These are phyloP conservation scores for Penicillium vulpinum DNA, from an alignment of 2,329 filamentous ascomycete genomes.

Conservation along the genomic window DNA sequence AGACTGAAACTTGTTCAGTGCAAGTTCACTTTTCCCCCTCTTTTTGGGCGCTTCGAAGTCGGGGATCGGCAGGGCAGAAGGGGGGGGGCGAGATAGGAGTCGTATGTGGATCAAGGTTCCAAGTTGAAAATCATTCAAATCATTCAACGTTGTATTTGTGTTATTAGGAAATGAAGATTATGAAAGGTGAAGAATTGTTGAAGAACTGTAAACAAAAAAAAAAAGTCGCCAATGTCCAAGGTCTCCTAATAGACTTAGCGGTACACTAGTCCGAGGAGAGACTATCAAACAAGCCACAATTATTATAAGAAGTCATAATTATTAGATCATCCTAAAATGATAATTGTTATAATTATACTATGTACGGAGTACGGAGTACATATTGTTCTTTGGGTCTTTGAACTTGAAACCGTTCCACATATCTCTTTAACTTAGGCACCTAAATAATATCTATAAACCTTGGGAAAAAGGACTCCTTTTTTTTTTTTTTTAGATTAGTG, in stretches of 20 bases:
- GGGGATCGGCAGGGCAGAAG: constrained; percentile 20
- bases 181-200: background rate
- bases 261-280: constrained; percentile 12
- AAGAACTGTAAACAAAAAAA: background rate
- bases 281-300: constrained; percentile 6
- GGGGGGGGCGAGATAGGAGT: constrained; percentile 14
- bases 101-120: constrained; percentile 7
- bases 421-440: background rate
- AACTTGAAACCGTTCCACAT: background rate
- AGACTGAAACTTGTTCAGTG: constrained; percentile 6
- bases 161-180: background rate
- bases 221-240: background rate
- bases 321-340: too few species aligned
- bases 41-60: constrained; percentile 20
- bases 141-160: background rate
- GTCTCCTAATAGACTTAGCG: constrained; percentile 10
- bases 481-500: background rate
- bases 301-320: background rate
- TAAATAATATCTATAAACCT: background rate
- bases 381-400: background rate
- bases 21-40: constrained; percentile 13
- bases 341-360: background rate
- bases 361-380: background rate
- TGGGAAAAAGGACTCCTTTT: too few species aligned
- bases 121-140: constrained; percentile 1